Evolutionary conservation across 2,329 filamentous ascomycete genomes (phyloP), one percentile per base, ranked within the genome.

Genomic region (Pyrenochaeta sp.): DNA sequence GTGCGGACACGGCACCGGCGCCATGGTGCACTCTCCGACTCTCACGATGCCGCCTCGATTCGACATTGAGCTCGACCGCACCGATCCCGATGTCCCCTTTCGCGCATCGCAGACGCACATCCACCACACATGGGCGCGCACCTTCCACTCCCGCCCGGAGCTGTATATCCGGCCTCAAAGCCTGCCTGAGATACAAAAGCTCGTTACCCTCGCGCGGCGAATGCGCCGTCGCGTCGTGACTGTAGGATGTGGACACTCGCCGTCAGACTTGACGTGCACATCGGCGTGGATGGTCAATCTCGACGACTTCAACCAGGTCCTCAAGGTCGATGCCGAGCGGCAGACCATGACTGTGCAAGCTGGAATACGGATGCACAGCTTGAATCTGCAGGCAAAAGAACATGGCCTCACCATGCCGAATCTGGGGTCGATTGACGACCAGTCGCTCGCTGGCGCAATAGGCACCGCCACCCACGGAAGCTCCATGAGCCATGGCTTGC

Each of bases 251-350:
- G 90, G 86, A 42, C 93, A 99, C 76, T 96, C 92, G 41, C 94
- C 93, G 6, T 95, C 88, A 53, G 88, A 93, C 64, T 76, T 99
- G 29, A 97, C 93, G 4, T 96, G 90, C 73, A 96, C 92, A 4
- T 94, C 89, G 11, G 89, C 88, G 53, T 97, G 94, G 94, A 85
- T 96, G 67, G 78, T 97, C 58, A 97, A 96, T 69, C 83, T 99
- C 49, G 94, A 99, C 76, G 81, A 88, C 53, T 90, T 89, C 74
- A 84, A 84, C 65, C 78, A 81, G 40, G 81, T 97, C 20, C 67
- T 96, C 35, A 80, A 84, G 6, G 78, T 95, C 35, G 85, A 96
- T 64, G 73, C 72, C 37, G 77, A 82, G 26, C 85, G 79, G 8
- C 82, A 85, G 37, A 73, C 88, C 6, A 82, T 96, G 39, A 84